Evolutionary conservation across 495 filamentous ascomycete species (phyloP).

Genomic region (Xylaria scruposa): DNA sequence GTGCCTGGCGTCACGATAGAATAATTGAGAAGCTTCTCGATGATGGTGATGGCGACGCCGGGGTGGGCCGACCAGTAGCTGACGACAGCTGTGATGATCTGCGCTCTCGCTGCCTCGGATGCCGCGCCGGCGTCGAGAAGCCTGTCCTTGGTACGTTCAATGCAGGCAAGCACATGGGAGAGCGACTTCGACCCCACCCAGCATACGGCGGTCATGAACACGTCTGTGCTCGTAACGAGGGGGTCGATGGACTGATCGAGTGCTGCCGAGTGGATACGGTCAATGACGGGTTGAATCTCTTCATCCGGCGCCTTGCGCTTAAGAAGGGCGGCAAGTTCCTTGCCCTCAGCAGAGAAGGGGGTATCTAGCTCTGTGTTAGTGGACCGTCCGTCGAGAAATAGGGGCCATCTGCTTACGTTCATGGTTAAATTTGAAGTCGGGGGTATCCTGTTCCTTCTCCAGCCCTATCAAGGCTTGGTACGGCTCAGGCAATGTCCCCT

Average conservation of each 20-base stretch:
- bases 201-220: conserved; percentile 90
- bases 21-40: conserved; percentile 98
- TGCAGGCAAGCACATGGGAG: conserved; percentile 92
- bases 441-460: conserved; percentile 90
- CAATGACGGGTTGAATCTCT: conserved; percentile 78
- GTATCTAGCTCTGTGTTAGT: conserved; percentile 58
- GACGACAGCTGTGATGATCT: conserved; percentile 90
- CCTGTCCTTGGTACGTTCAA: conserved; percentile 93
- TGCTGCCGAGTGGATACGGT: conserved; percentile 78
- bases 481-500: conserved; percentile 86
- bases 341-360: conserved; percentile 81
- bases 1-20: conserved; percentile 82
- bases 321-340: conserved; percentile 78
- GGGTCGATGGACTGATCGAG: conserved; percentile 72
- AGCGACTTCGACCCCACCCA: conserved; percentile 93
- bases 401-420: conserved; percentile 64
- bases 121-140: conserved; percentile 77
- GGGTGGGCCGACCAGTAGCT: conserved; percentile 93
- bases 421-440: conserved; percentile 88
- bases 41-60: conserved; percentile 88
- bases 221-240: conserved; percentile 83
- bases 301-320: conserved; percentile 82
- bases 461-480: conserved; percentile 83
- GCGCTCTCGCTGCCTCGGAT: conserved; percentile 74
- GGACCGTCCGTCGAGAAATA: background rate